A percentile compares a stretch with the other conserved stretches of the same genome.
Conservation (phyloP, 331 rosid genomes). For the Malus hybrid region DNA sequence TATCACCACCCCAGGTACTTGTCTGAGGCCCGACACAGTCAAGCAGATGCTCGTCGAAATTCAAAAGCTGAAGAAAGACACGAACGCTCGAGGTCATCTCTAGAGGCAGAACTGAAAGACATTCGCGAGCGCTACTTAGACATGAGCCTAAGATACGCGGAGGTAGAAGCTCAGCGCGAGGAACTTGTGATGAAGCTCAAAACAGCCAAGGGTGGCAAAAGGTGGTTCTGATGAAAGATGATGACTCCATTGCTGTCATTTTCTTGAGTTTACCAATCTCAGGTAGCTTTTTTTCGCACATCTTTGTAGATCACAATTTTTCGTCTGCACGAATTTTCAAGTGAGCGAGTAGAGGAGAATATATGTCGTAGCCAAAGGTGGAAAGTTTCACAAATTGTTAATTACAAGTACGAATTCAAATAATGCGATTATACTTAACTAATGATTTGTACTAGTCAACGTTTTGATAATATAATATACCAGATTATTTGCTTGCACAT, state of each 20-base stretch:
- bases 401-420: background rate
- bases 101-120: conserved; percentile 77
- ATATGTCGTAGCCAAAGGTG: conserved; percentile 1
- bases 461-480: background rate
- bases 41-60: conserved; percentile 24
- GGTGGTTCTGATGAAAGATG: conserved; percentile 35
- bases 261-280: conserved; percentile 9
- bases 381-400: background rate
- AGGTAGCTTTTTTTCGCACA: conserved; percentile 1
- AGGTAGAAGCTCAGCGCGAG: conserved; percentile 87
- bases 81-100: conserved; percentile 50
- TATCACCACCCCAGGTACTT: conserved; percentile 30
- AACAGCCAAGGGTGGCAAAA: conserved; percentile 23
- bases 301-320: conserved; percentile 7
- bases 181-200: conserved; percentile 89
- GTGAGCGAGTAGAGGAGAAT: background rate
- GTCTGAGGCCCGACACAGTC: conserved; percentile 35
- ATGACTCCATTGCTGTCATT: background rate
- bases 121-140: conserved; percentile 71
- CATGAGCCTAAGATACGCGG: conserved; percentile 95
- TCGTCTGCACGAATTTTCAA: background rate
- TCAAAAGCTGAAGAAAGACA: conserved; percentile 40
- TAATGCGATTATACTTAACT: background rate
- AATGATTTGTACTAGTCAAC: background rate
- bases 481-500: background rate